Evolutionary conservation across 2,329 filamentous ascomycete species (phyloP).

Genomic region (Talaromyces islandicus): DNA sequence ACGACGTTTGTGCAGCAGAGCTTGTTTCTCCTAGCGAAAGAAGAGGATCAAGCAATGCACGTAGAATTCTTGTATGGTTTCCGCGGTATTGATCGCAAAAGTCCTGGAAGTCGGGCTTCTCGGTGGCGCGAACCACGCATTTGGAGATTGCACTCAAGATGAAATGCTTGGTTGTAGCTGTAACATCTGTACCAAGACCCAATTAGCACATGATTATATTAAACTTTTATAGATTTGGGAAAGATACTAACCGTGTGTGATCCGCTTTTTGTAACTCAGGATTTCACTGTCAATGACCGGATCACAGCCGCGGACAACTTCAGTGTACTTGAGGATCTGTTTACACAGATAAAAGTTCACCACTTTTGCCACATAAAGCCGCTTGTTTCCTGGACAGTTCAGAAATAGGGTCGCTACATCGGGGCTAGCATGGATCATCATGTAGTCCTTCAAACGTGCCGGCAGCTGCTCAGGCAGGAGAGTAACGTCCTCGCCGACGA

Average conservation of each 20-base stretch:
- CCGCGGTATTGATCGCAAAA: conserved; percentile 18
- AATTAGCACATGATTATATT: not conserved
- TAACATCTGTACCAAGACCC: conserved; percentile 12
- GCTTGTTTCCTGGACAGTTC: conserved; percentile 16
- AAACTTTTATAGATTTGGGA: not conserved
- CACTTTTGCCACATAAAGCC: conserved; percentile 20
- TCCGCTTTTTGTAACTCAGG: conserved; percentile 12
- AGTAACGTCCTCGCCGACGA: not conserved
- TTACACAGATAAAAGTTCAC: conserved; percentile 22
- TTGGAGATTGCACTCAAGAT: conserved; percentile 16
- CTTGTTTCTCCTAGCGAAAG: conserved; percentile 10
- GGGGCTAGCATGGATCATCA: conserved; percentile 15
- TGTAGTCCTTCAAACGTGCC: conserved; percentile 10
- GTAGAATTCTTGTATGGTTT: conserved; percentile 16
- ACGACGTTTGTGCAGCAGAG: conserved; percentile 17
- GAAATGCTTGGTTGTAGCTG: conserved; percentile 14
- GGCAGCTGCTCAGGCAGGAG: not conserved
- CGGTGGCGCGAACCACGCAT: conserved; percentile 15
- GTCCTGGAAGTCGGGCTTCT: conserved; percentile 18
- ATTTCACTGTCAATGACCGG: conserved; percentile 17
- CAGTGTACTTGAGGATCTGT: conserved; percentile 17
- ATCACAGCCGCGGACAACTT: conserved; percentile 21
- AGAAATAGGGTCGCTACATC: conserved; percentile 17
- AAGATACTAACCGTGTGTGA: conserved; percentile 16
- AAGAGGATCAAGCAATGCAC: conserved; percentile 17